Evolutionary conservation across 1,284 basidiomycete genomes (phyloP), one percentile per base, ranked within the genome.

Genomic region (Cystobasidium sp.): DNA sequence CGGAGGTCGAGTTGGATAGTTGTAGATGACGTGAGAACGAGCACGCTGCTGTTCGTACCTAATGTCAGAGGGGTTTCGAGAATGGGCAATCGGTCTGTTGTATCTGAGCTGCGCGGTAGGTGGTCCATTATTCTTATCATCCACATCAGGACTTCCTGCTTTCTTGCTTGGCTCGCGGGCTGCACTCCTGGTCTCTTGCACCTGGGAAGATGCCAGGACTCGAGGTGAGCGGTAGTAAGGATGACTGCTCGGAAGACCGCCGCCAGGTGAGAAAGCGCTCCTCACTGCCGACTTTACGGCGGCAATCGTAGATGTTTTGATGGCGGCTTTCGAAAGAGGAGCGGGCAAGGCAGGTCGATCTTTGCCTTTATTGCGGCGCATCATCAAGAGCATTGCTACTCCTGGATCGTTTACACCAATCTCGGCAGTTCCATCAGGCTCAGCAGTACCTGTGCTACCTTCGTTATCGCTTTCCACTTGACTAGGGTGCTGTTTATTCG

Each of bases 211-310:
- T 9, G 70, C 70, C 7, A 73, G 70, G 7, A 73, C 70, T 39
- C 46, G 43, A n/a, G 52, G 9, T 7, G 70, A 73, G 10, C 70
- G 49, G 46, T 73, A 73, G 63, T 73, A 73, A 9, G 70, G 63
- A 59, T 73, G 70, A 8, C 62, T 66, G 47, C 70, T 73, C 3
- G 70, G 70, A 9, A 73, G 16, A 39, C 66, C 66, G 39, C 20
- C 20, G 22, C 22, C 9, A 12, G 56, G 20, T 31, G 43, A 43
- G 56, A n/a, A 43, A 41, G 10, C n/a, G 12, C 39, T 47, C 12
- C 16, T 41, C 10, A 41, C 2, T 9, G 70, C 46, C 37, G 24
- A 24, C 7, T 58, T 66, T 53, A 31, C 24, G 10, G 39, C 43
- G 6, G 20, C 12, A 46, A 37, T 55, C 14, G 39, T n/a, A 22